Conservation (phyloP, 139 green algal genomes). For the Monoraphidium neglectum region DNA sequence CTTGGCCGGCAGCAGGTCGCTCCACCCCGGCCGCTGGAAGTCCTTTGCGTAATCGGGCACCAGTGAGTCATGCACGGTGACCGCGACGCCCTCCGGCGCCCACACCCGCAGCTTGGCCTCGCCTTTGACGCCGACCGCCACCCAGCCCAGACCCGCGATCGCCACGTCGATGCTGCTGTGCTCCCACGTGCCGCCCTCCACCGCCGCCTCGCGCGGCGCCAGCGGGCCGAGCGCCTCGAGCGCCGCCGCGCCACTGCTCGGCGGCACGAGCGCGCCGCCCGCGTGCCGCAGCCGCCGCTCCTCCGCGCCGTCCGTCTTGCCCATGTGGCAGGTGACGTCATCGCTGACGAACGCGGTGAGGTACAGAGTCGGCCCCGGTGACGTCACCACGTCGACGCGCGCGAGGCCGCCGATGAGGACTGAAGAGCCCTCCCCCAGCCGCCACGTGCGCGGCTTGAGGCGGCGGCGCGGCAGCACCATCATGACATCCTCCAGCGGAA, state of each 20-base stretch:
- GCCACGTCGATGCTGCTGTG: conserved; percentile 49
- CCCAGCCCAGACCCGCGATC: conserved; percentile 89
- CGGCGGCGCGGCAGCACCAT: conserved; percentile 71
- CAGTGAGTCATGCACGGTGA: conserved; percentile 86
- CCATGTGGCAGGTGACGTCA: conserved; percentile 79
- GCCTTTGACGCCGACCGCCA: conserved; percentile 80
- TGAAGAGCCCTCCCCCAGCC: conserved; percentile 66
- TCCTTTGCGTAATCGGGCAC: conserved; percentile 79
- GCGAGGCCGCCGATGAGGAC: conserved; percentile 87
- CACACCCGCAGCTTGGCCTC: conserved; percentile 78
- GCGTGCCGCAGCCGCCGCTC: conserved; percentile 64
- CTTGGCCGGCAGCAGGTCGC: conserved; percentile 33
- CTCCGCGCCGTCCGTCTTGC: conserved; percentile 77
- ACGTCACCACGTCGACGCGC: conserved; percentile 85
- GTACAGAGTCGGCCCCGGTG: conserved; percentile 83
- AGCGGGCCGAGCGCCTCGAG: conserved; percentile 41
- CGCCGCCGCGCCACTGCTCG: conserved; percentile 46
- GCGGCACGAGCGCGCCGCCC: conserved; percentile 68
- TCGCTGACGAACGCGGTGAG: conserved; percentile 87
- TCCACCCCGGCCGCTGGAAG: conserved; percentile 87
- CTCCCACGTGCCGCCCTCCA: conserved; percentile 42
- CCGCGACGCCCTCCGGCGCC: conserved; percentile 70
- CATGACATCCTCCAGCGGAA: conserved; percentile 74
- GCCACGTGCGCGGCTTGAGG: conserved; percentile 90
- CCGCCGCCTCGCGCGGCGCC: conserved; percentile 45